These are phyloP conservation scores for Begonia loranthoides DNA, from an alignment of 306 rosid species.

Conservation along the genomic window DNA sequence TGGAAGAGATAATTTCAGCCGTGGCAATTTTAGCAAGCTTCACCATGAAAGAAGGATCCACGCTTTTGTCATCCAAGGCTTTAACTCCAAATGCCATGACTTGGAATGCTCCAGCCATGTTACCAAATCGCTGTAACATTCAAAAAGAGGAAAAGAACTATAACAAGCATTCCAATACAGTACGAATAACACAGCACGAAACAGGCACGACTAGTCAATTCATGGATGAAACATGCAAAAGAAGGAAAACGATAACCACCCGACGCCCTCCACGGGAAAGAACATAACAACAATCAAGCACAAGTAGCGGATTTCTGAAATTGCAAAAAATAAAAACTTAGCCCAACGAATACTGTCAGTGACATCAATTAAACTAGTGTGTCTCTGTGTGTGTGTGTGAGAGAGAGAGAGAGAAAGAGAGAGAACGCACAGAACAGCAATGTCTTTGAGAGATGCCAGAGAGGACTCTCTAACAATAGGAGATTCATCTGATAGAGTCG, in stretches of 20 bases:
- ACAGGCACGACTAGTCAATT: neutral
- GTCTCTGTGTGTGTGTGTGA: too few relatives aligned
- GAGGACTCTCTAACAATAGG: conserved; percentile 62
- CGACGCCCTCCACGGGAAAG: conserved; percentile 90
- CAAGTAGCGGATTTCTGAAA: conserved; percentile 61
- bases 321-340: neutral
- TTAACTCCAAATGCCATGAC: conserved; percentile 86
- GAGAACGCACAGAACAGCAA: conserved; percentile 45
- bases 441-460: conserved; percentile 70
- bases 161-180: neutral
- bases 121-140: conserved; percentile 64
- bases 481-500: conserved; percentile 73
- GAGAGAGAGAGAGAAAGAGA: conserved; percentile 7
- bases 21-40: conserved; percentile 94
- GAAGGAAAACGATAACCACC: conserved; percentile 23
- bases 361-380: too few relatives aligned
- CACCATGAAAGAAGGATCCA: conserved; percentile 60
- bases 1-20: conserved; percentile 72
- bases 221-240: neutral
- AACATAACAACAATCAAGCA: conserved; percentile 73
- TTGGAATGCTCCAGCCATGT: conserved; percentile 90
- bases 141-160: neutral
- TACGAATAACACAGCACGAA: neutral
- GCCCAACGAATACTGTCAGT: too few relatives aligned
- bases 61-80: conserved; percentile 47